Conservation (phyloP, 2,329 filamentous ascomycete genomes). For the Apiospora rasikravindrae region DNA sequence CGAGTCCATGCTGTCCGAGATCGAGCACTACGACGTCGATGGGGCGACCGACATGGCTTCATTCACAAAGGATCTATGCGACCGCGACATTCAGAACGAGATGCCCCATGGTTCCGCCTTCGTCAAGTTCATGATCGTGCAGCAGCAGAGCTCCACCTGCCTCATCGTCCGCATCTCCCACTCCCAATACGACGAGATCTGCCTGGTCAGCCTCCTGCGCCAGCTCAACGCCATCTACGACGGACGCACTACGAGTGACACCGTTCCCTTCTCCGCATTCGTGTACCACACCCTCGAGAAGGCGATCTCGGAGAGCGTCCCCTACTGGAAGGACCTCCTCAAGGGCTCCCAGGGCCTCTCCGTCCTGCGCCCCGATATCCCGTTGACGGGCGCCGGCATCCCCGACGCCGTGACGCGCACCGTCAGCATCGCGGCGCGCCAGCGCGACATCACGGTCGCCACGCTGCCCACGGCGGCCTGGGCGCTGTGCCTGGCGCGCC, state of each 20-base stretch:
- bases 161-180: conserved; percentile 69
- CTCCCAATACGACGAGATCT: conserved; percentile 73
- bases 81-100: conserved; percentile 58
- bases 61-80: conserved; percentile 59
- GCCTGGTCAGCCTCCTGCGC: conserved; percentile 63
- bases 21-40: conserved; percentile 59
- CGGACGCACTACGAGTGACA: conserved; percentile 35
- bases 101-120: conserved; percentile 65
- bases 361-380: conserved; percentile 44
- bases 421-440: conserved; percentile 52
- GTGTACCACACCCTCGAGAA: conserved; percentile 48
- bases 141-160: conserved; percentile 40
- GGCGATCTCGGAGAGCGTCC: conserved; percentile 54
- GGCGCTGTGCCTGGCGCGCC: conserved; percentile 65
- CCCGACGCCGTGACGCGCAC: conserved; percentile 50
- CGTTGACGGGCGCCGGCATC: conserved; percentile 39
- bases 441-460: conserved; percentile 63
- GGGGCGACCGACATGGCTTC: conserved; percentile 47
- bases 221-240: conserved; percentile 62
- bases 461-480: conserved; percentile 72
- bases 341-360: conserved; percentile 56
- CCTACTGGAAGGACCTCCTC: conserved; percentile 67
- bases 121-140: conserved; percentile 62
- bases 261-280: conserved; percentile 51
- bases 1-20: conserved; percentile 54